Evolutionary conservation across 306 rosid genomes (phyloP), one percentile per base, ranked within the genome.

Genomic region (Casuarina equisetifolia): DNA sequence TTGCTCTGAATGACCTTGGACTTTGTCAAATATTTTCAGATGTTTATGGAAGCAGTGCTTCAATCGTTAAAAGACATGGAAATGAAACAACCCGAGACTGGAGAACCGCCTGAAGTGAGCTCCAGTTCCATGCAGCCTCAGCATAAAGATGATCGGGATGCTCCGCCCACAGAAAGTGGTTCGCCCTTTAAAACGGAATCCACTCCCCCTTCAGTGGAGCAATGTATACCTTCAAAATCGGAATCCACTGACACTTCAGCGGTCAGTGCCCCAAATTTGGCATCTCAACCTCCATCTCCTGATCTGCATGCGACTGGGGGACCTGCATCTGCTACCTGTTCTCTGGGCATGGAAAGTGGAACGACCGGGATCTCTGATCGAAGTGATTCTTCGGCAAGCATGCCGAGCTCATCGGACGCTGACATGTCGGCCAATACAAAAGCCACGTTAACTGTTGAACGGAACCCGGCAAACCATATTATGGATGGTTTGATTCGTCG

Each of bases 381-480:
- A 62, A 74, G 84, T 74, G 86, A 82, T 68, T 67, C 80, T 61
- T 64, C 89, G 43, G 82, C 76, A 78, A 84, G 85, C 79, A 15
- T 68, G 77, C 88, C 86, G 80, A 74, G 75, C 78, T 73, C 90
- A 64, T 79, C 89, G 9, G 98, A 91, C 69, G 74, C 88, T 11
- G 98, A 96, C 82, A 79, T 96, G 84, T 96, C 99, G 44, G 90
- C 93, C 50, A 84, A 85, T n/a, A 96, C 98, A 4, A 96, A 85
- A 80, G 98, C 97, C 38, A 87, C 97, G 1, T 67, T 96, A 70
- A 91, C 94, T 35, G 96, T 91, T 49, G 85, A 85, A 36, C 89
- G 84, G 68, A 91, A 81, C 82, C 98, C 97, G 6, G 40, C 91
- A 52, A 42, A 89, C 82, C 89, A 91, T 86, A 82, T 90, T 81